Evolutionary conservation across 768 basidiomycete genomes (phyloP), one percentile per base, ranked within the genome.

Genomic region (Sistotremastrum suecicum): DNA sequence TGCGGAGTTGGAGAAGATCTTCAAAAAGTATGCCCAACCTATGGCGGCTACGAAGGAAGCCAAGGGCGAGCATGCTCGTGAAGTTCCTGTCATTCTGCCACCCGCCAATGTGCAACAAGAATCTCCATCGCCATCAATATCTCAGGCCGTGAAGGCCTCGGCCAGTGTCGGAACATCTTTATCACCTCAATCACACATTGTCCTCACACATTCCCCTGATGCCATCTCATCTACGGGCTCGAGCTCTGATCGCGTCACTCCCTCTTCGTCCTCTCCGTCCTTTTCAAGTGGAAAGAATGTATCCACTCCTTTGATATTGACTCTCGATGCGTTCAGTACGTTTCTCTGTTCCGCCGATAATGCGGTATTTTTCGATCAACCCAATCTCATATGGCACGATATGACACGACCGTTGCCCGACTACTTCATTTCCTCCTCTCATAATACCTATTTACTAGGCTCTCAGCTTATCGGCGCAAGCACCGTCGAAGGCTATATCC

Each of bases 361-460:
- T 53, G 61, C 79, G 0, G 66, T 71, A 8, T 71, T 75, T 52
- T 53, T 67, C 4, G 71, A 75, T 36, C 71, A 76, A 51, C 71
- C 47, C 35, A 60, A 61, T 32, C 63, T 66, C 10, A 63, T 80
- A 4, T 70, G 68, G 60, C 86, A 91, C 42, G 83, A 95, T 54
- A 97, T 98, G 95, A 83, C 82, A 1, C 67, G 74, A 1, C 89
- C 94, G 1, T 67, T 95, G 9, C 75, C 78, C 2, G 85, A 97
- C 48, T 98, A 98, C 58, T 88, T 70, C 56, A 75, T 92, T 56
- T 89, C 85, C 3, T 80, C 85, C 7, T 89, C 85, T 6, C 92
- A 98, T 58, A 97, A 98, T 53, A 91, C 88, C 0, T 91, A 91
- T 56, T 76, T 92, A 6, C 76, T 87, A 11, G 89, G 89, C 0